phyloP scores from a whole-genome alignment of 2,329 filamentous ascomycete species.

The Colletotrichum tofieldiae region DNA sequence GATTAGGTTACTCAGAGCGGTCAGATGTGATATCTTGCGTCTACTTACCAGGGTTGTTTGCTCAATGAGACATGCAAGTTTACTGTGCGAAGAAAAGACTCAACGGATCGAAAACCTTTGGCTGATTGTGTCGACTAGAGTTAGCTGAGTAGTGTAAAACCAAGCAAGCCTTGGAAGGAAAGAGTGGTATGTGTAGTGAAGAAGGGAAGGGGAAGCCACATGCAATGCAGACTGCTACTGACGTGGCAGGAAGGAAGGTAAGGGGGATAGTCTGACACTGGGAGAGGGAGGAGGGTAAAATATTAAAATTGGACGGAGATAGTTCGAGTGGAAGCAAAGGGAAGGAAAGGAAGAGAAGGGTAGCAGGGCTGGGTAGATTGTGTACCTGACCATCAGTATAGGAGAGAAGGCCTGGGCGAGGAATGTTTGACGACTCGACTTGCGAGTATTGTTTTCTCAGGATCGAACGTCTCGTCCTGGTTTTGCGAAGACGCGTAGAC shows the following conservation, averaged over 20 bases:
- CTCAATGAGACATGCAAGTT: neutral
- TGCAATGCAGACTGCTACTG: neutral
- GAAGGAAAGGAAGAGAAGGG: neutral
- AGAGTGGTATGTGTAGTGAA: neutral
- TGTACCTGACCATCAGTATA: neutral
- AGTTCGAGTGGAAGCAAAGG: neutral
- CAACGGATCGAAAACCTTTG: constrained; percentile 1
- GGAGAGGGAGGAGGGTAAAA: no score
- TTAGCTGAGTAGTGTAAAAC: neutral
- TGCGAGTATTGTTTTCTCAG: neutral
- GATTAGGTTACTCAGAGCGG: neutral
- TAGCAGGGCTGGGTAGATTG: neutral
- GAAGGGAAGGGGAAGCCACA: neutral
- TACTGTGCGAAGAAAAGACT: neutral
- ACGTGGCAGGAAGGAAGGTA: neutral
- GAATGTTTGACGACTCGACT: no score
- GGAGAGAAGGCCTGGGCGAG: neutral
- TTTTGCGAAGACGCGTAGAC: neutral
- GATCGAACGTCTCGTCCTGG: neutral
- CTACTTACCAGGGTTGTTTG: neutral
- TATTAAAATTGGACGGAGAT: neutral
- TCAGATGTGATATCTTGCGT: no score
- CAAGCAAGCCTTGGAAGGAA: neutral
- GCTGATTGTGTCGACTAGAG: neutral
- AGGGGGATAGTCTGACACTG: no score